Evolutionary conservation across 2,329 filamentous ascomycete species (phyloP).

Genomic region (Colletotrichum ledebouriae): DNA sequence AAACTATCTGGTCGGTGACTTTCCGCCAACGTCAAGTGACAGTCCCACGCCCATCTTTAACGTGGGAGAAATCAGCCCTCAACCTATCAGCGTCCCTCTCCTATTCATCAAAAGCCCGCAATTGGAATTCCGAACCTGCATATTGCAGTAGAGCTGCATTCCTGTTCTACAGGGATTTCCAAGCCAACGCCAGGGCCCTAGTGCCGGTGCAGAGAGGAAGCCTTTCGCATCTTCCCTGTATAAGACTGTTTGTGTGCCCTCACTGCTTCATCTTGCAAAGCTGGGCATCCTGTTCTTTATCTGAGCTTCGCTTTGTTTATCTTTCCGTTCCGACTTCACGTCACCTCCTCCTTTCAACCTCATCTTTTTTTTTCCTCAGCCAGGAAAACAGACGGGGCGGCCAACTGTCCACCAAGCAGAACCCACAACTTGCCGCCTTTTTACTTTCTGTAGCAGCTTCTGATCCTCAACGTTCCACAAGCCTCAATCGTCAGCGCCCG

Average conservation of each 20-base stretch:
- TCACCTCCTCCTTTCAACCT: background rate
- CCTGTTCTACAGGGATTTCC: conserved; percentile 35
- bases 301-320: background rate
- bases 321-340: background rate
- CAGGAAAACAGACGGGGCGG: conserved; percentile 25
- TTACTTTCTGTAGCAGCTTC: conserved; percentile 4
- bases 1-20: conserved; percentile 22
- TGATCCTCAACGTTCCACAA: background rate
- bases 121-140: conserved; percentile 35
- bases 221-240: conserved; percentile 33
- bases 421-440: conserved; percentile 8
- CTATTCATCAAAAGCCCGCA: conserved; percentile 23
- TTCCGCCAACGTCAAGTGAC: conserved; percentile 36
- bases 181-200: conserved; percentile 35
- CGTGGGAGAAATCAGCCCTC: conserved; percentile 14
- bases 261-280: conserved; percentile 29
- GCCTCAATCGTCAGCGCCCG: background rate
- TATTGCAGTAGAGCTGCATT: conserved; percentile 29
- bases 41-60: conserved; percentile 25
- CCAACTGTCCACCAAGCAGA: conserved; percentile 9
- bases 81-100: conserved; percentile 27
- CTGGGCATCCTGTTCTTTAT: conserved; percentile 7
- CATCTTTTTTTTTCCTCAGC: background rate
- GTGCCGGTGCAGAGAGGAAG: conserved; percentile 41
- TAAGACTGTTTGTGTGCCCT: conserved; percentile 36